These are phyloP conservation scores for Boechera divaricarpa DNA, from an alignment of 345 rosid genomes.

Conservation along the genomic window DNA sequence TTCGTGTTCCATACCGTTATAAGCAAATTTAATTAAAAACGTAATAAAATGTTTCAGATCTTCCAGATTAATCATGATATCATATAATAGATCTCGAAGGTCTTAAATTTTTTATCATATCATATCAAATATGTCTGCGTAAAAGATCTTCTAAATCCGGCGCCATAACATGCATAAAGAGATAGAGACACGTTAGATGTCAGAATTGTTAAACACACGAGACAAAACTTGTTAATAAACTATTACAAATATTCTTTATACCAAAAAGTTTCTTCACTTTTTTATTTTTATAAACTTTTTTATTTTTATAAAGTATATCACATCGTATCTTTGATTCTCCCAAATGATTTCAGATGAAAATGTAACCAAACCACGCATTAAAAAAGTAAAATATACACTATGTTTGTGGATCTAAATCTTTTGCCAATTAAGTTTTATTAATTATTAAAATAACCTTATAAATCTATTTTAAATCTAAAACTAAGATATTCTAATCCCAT, in stretches of 20 bases:
- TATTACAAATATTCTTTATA: constrained; percentile 34
- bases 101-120: constrained; percentile 3
- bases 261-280: constrained; percentile 6
- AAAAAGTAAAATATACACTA: background rate
- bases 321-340: constrained; percentile 6
- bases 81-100: constrained; percentile 25
- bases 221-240: constrained; percentile 40
- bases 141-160: constrained; percentile 48
- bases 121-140: constrained; percentile 40
- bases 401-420: too few relatives aligned
- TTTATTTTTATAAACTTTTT: background rate
- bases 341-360: constrained; percentile 22
- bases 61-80: constrained; percentile 35
- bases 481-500: too few relatives aligned
- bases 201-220: constrained; percentile 41
- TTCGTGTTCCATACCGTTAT: constrained; percentile 36
- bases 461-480: too few relatives aligned
- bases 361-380: constrained; percentile 17
- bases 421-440: too few relatives aligned
- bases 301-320: background rate
- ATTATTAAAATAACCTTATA: too few relatives aligned
- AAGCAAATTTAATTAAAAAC: constrained; percentile 17
- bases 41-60: constrained; percentile 18
- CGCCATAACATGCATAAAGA: constrained; percentile 45
- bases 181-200: constrained; percentile 41